Base-by-base conservation (phyloP, 1,139 yeast species). In the Saccharomyces hybrid region DNA sequence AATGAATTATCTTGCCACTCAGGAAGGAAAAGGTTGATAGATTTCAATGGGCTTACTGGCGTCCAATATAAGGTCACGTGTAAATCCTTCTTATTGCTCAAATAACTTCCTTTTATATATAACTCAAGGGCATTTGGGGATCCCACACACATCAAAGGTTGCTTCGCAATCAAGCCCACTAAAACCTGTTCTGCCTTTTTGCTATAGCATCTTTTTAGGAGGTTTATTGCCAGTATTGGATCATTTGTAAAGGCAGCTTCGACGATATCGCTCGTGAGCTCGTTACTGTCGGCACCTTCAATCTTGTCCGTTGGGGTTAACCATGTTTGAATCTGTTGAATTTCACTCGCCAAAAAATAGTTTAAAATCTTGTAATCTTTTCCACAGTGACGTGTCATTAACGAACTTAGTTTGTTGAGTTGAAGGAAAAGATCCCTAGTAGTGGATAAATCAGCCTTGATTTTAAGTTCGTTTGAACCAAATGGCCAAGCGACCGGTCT, bases 1-100 rank as follows among this genome's bases (percentile, higher is more conserved):
- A 76, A 79, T 0, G 95, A 83, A 63, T 88, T 82, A 42, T 76
- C 75, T 28, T 86, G 84, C 70, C 80, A 84, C 30, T 85, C 83
- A 3, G 96, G 96, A 63, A 87, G 75, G 68, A 95, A 90, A 62
- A 89, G 76, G 56, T 88, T 88, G 62, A 93, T 89, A 1, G 96
- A 82, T 64, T 88, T 93, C 53, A 93, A 78, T 7, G 99, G 98
- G 11, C 89, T 77, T 38, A 86, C 81, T 1, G 91, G 83, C 32
- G 78, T 77, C 93, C 96, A 89, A 67, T 84, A 84, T 5, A 86
- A 74, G 53, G 88, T 74, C 56, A 57, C 57, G 52, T 63, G 74
- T 50, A 60, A 38, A 44, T 59, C 59, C 1, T 48, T 28, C 20
- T 56, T 63, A 27, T 57, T 65, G 49, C 57, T 62, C 56, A 49